Evolutionary conservation across 257 asterid genomes (phyloP).

Genomic region (Linderniella brevidens): DNA sequence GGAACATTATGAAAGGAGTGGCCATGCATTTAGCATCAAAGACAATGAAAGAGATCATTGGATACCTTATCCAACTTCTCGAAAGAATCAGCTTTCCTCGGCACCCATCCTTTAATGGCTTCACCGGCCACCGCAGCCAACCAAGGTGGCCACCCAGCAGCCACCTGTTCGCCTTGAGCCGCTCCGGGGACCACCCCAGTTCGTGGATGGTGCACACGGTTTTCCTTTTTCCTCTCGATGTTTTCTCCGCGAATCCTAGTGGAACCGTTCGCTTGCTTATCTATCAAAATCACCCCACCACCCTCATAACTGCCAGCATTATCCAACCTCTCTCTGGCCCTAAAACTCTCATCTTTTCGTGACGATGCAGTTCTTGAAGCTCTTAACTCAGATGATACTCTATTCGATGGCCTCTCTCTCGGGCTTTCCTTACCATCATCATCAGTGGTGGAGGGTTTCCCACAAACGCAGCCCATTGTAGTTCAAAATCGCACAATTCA

Average conservation of each 20-base stretch:
- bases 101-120: constrained; percentile 7
- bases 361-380: constrained; percentile 26
- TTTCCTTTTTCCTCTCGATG: constrained; percentile 30
- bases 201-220: constrained; percentile 27
- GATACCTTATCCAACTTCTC: constrained; percentile 9
- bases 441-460: constrained; percentile 44
- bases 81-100: constrained; percentile 4
- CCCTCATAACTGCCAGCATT: constrained; percentile 16
- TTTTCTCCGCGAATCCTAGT: constrained; percentile 19
- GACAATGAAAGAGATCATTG: background rate
- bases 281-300: constrained; percentile 24
- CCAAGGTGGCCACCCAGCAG: constrained; percentile 7
- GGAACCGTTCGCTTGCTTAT: constrained; percentile 35
- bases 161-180: constrained; percentile 4
- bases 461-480: constrained; percentile 37
- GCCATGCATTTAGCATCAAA: background rate
- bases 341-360: constrained; percentile 24
- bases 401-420: constrained; percentile 30
- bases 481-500: constrained; percentile 8
- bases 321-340: constrained; percentile 29
- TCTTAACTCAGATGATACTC: constrained; percentile 25
- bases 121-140: constrained; percentile 6
- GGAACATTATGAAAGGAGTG: no score
- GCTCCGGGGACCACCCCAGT: constrained; percentile 14
- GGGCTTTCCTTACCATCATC: constrained; percentile 39